Conservation (phyloP, 768 basidiomycete species). For the Royoungia palumana region DNA sequence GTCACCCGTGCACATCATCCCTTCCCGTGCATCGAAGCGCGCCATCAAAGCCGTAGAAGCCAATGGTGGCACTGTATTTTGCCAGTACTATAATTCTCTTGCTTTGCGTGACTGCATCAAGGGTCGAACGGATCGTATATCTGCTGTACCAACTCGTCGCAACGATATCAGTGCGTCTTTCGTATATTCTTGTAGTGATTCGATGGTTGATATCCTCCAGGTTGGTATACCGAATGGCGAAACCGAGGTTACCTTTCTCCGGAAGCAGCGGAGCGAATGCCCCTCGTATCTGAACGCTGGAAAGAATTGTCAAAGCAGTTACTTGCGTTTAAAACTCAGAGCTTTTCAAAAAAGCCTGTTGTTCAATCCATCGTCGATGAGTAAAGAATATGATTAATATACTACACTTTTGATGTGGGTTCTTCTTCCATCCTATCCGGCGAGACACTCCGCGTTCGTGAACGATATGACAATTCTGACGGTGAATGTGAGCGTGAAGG, state of each 20-base stretch:
- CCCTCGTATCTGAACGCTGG: constrained; percentile 71
- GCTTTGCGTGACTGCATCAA: constrained; percentile 78
- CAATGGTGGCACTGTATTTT: constrained; percentile 78
- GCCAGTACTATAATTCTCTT: constrained; percentile 88
- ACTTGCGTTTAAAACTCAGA: constrained; percentile 44
- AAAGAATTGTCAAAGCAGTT: constrained; percentile 60
- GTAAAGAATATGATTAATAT: constrained; percentile 15
- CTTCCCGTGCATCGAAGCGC: constrained; percentile 81
- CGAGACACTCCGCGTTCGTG: constrained; percentile 59
- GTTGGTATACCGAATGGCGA: constrained; percentile 71
- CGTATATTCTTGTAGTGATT: background rate
- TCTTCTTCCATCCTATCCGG: constrained; percentile 51
- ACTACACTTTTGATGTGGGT: constrained; percentile 13
- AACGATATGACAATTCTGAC: constrained; percentile 43
- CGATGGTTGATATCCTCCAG: constrained; percentile 35
- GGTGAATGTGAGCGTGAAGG: constrained; percentile 47
- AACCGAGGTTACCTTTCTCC: constrained; percentile 77
- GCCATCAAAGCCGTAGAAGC: constrained; percentile 84
- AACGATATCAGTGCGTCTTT: constrained; percentile 71
- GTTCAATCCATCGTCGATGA: constrained; percentile 11
- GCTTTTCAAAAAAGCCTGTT: constrained; percentile 27
- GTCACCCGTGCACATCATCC: constrained; percentile 70
- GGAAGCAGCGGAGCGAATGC: constrained; percentile 53
- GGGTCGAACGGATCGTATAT: constrained; percentile 62
- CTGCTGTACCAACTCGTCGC: constrained; percentile 82